These are phyloP conservation scores for Xylariales sp. DNA, from an alignment of 2,329 filamentous ascomycete species.

Conservation along the genomic window DNA sequence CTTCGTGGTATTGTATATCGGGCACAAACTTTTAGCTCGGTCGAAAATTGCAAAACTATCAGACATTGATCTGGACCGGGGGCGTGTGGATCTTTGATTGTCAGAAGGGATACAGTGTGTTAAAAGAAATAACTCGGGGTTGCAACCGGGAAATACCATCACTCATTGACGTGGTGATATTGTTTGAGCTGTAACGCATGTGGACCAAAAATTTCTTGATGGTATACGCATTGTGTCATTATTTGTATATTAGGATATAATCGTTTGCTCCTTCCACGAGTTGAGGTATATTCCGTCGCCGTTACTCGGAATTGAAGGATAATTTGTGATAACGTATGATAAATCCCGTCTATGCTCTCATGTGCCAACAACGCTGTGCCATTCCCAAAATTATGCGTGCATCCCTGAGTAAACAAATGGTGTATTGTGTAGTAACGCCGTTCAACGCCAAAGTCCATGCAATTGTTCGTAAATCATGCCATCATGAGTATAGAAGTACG, in stretches of 20 bases:
- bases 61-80: constrained; percentile 25
- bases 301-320: no score
- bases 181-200: no score
- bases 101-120: background rate
- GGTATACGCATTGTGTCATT: no score
- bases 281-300: no score
- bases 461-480: constrained; percentile 2
- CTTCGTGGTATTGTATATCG: constrained; percentile 54
- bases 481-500: background rate
- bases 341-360: no score
- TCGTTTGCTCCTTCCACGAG: no score
- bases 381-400: no score
- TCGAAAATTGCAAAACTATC: constrained; percentile 20
- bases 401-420: no score
- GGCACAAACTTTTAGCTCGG: constrained; percentile 49
- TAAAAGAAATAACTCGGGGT: background rate
- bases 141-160: background rate
- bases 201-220: no score
- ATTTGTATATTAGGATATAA: no score
- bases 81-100: constrained; percentile 17
- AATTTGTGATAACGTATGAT: no score
- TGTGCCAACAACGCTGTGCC: no score
- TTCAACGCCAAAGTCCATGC: background rate
- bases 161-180: background rate
- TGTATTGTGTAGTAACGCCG: background rate